Evolutionary conservation across 2,329 filamentous ascomycete genomes (phyloP).

Genomic region (Aspergillus floridensis): DNA sequence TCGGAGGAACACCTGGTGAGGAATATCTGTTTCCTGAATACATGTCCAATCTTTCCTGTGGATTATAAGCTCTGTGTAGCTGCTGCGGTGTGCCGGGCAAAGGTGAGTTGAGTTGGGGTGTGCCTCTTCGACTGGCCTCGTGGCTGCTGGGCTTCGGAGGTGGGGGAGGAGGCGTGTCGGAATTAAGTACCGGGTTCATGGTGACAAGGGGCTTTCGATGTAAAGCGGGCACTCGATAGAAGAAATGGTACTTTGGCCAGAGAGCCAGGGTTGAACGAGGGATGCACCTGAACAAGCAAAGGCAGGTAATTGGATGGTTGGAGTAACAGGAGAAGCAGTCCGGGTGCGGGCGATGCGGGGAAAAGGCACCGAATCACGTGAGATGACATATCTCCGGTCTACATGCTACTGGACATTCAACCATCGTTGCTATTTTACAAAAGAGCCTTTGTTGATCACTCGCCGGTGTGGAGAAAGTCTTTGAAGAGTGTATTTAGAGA

Average conservation of each 20-base stretch:
- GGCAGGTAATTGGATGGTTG: conserved; percentile 2
- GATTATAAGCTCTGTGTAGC: conserved; percentile 28
- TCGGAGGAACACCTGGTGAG: conserved; percentile 13
- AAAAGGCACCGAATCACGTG: background rate
- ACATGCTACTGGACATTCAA: no score
- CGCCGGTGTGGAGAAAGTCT: background rate
- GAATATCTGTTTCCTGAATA: conserved; percentile 9
- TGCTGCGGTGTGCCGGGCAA: conserved; percentile 44
- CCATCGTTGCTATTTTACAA: background rate
- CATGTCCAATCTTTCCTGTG: conserved; percentile 8
- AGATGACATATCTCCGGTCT: background rate
- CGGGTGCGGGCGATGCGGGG: conserved; percentile 1
- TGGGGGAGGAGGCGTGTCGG: conserved; percentile 62
- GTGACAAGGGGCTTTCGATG: conserved; percentile 11
- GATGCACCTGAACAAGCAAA: background rate
- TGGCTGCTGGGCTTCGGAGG: conserved; percentile 71
- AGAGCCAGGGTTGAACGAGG: background rate
- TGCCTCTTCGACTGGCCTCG: conserved; percentile 65
- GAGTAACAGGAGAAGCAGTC: background rate
- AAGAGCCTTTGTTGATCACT: background rate
- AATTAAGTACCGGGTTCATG: conserved; percentile 40
- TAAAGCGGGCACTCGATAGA: background rate
- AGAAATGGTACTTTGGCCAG: background rate
- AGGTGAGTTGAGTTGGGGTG: conserved; percentile 54
- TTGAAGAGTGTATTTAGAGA: background rate